phyloP scores from a whole-genome alignment of 345 rosid species.

The Salix purpurea region DNA sequence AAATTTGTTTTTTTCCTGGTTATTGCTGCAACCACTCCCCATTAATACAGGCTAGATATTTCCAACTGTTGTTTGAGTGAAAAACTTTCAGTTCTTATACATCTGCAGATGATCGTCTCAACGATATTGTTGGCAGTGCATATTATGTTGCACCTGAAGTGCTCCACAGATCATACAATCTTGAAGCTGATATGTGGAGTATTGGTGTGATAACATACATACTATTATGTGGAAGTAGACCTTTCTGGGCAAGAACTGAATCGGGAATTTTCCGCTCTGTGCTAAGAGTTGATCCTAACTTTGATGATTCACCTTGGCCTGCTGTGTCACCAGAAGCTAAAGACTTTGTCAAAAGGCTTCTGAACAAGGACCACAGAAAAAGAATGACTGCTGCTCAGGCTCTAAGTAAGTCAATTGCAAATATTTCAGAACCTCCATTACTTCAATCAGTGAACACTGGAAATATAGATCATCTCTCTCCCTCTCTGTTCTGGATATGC shows the following conservation, averaged over 20 bases:
- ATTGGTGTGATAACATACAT: conserved; percentile 86
- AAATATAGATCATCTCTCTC: not conserved
- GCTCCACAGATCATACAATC: conserved; percentile 83
- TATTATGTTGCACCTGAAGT: conserved; percentile 97
- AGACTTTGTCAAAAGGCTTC: conserved; percentile 84
- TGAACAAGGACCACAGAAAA: conserved; percentile 90
- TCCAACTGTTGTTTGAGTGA: conserved; percentile 9
- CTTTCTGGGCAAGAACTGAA: conserved; percentile 89
- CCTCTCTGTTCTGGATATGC: not conserved
- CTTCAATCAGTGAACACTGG: not conserved
- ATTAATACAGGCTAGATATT: not conserved
- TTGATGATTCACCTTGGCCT: conserved; percentile 90
- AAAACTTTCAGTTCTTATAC: conserved; percentile 15
- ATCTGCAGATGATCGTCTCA: conserved; percentile 77
- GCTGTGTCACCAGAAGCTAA: conserved; percentile 67
- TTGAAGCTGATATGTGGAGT: conserved; percentile 97
- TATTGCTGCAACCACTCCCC: not conserved
- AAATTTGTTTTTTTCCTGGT: not conserved
- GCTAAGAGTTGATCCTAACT: conserved; percentile 79
- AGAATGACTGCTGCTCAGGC: conserved; percentile 97
- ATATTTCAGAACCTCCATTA: not conserved
- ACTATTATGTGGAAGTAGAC: conserved; percentile 92
- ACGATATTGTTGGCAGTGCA: conserved; percentile 95
- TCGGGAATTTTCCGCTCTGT: conserved; percentile 95
- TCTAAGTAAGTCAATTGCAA: conserved; percentile 45